phyloP scores from a whole-genome alignment of 179 eudicot genomes.

The Gypsophila paniculata region DNA sequence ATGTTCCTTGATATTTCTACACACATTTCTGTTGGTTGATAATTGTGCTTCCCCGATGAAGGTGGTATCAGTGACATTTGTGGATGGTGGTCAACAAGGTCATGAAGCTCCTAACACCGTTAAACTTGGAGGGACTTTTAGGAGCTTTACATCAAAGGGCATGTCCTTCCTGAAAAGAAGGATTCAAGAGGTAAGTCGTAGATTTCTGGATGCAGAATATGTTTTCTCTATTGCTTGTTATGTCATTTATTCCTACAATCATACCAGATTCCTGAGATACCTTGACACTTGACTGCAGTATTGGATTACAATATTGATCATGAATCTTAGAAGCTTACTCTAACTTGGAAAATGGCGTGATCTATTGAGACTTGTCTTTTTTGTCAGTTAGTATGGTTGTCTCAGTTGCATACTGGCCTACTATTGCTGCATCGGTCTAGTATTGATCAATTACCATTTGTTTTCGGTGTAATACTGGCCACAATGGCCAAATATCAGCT shows the following conservation, averaged over 20 bases:
- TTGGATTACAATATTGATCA: neutral
- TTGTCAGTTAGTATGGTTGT: too few species aligned
- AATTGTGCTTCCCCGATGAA: conserved; percentile 1
- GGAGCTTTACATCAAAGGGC: conserved; percentile 40
- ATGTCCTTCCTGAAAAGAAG: conserved; percentile 35
- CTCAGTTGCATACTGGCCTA: too few species aligned
- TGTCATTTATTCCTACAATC: neutral
- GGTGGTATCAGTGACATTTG: conserved; percentile 48
- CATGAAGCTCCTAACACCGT: conserved; percentile 49
- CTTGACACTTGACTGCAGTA: neutral
- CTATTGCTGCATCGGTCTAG: too few species aligned
- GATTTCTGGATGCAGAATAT: neutral
- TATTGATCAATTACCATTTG: too few species aligned
- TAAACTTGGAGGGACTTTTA: conserved; percentile 54
- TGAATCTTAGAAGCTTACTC: too few species aligned
- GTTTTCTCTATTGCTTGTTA: neutral
- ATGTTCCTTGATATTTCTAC: neutral
- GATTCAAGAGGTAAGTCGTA: conserved; percentile 45
- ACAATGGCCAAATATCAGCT: too few species aligned
- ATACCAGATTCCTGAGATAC: neutral
- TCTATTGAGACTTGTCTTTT: too few species aligned
- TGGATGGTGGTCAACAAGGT: conserved; percentile 38
- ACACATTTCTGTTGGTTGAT: neutral
- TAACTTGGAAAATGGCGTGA: too few species aligned
- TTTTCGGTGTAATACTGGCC: too few species aligned